These are phyloP conservation scores for Didymella sp. DNA, from an alignment of 2,329 filamentous ascomycete species.

Conservation along the genomic window DNA sequence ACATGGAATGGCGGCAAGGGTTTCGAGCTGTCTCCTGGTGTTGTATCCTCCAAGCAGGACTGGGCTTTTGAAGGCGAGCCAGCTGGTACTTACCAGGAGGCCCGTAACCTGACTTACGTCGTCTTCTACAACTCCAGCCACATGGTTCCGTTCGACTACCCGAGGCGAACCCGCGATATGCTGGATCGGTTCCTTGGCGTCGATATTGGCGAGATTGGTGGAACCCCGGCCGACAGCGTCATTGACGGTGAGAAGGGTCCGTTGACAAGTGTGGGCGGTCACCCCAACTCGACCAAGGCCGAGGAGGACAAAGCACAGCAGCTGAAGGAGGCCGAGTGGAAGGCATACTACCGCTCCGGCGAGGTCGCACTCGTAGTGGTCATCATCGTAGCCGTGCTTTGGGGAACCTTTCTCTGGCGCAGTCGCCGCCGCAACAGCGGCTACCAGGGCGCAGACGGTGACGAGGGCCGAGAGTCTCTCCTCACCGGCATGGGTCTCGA, in stretches of 20 bases:
- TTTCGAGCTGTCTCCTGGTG: constrained; percentile 85
- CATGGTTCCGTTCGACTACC: constrained; percentile 97
- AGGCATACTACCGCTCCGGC: constrained; percentile 85
- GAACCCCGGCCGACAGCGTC: constrained; percentile 75
- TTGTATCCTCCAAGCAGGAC: constrained; percentile 87
- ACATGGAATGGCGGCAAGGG: constrained; percentile 90
- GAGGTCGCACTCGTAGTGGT: constrained; percentile 86
- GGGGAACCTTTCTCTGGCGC: constrained; percentile 75
- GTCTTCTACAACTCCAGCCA: constrained; percentile 95
- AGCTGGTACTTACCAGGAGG: constrained; percentile 92
- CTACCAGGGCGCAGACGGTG: constrained; percentile 53
- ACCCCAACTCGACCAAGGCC: constrained; percentile 71
- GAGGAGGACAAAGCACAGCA: constrained; percentile 73
- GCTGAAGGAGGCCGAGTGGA: constrained; percentile 85
- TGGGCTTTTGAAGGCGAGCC: constrained; percentile 92
- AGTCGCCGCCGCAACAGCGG: constrained; percentile 51
- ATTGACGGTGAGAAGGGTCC: constrained; percentile 86
- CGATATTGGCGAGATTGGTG: constrained; percentile 88
- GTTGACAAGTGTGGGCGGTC: constrained; percentile 77
- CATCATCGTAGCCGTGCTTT: constrained; percentile 72
- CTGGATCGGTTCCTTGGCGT: constrained; percentile 95
- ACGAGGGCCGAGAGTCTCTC: constrained; percentile 55
- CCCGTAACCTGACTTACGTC: constrained; percentile 93
- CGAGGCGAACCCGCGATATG: constrained; percentile 90
- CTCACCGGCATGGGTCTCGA: constrained; percentile 56